Evolutionary conservation across 345 rosid species (phyloP), one percentile per base, ranked within the genome.

Genomic region (Citrus unshiu): DNA sequence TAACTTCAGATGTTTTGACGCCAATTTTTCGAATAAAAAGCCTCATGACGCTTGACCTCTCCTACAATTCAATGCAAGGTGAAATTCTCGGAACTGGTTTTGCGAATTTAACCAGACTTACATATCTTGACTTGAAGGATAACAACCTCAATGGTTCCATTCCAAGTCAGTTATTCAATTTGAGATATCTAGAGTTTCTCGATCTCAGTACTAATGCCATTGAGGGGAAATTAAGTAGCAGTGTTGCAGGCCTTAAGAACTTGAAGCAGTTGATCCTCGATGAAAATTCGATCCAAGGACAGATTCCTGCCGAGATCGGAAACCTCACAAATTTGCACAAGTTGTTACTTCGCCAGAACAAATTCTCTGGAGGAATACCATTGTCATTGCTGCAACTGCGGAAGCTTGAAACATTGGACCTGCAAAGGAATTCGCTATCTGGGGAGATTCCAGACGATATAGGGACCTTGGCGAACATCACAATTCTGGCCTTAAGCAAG

Each of bases 291-390:
- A 34, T 88, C 25, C 34, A 5, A 22, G 87, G 89, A 68, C 73
- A 80, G 30, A 68, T 84, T 73, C 83, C 79, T n/a, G 66, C 65
- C 19, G 84, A 81, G 72, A 77, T 88, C 34, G 89, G 87, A 40
- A 78, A 71, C 29, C 84, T 84, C 22, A 66, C 60, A 2, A 51
- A 77, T 18, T 27, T 88, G 32, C 9, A 61, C 58, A 6, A 2
- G 7, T 73, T 88, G 21, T 58, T 21, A 3, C 51, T 88, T 43
- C 2, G 35, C 1, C 5, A 7, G 12, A 86, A 88, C 61, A 69
- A 13, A 9, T 69, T 85, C 49, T 57, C 75, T 37, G 81, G 86
- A 22, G 18, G 54, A 29, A 80, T 86, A 64, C 89, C 91, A n/a
- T 80, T 43, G 61, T 74, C 86, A 0, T 39, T 88, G 27, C 74